Evolutionary conservation across 345 rosid species (phyloP), one percentile per base, ranked within the genome.

Genomic region (Tarenaya hassleriana): DNA sequence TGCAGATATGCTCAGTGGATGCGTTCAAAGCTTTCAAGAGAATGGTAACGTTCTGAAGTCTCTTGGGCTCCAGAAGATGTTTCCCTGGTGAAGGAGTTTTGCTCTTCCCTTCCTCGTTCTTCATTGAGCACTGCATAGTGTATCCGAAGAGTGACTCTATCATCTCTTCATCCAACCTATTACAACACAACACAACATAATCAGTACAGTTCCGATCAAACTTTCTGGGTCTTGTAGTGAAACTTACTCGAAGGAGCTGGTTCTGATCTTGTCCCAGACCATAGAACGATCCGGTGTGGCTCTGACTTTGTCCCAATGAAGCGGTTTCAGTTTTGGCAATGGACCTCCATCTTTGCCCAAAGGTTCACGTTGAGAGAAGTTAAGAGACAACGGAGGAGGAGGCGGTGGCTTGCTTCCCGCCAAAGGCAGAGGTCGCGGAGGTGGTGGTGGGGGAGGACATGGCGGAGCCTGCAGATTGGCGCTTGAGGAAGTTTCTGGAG

Each of bases 271-370:
- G 70, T 92, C 96, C 98, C 98, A 92, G 20, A 85, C 98, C 90
- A 75, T 92, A 52, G 73, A 69, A 3, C 77, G 74, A 62, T 92
- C 96, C 3, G 94, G 84, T 52, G 82, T 69, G 41, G 96, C 96
- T 69, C 95, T 88, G 14, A 92, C 98, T 77, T 88, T 92, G 83
- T 92, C 96, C 98, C 98, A 92, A 3, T 92, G 98, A 55, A 92
- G 96, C 4, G 98, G 98, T 75, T 92, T 92, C 69, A 92, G 41
- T 69, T 92, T 92, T 43, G 98, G 79, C 31, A 92, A 55, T 41
- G 88, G 82, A 20, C 64, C 49, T 74, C 96, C 95, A 44, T 83
- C 86, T 74, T 83, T 88, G 4, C 94, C 86, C 40, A 62, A 3
- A 5, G 84, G 72, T 13, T 69, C 49, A 47, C 58, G 58, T 10